Percentiles rank a stretch among this genome's conserved stretches.
Evolutionary conservation across 805 yeast species (phyloP).

Genomic region (Maudiozyma pseudohumilis): DNA sequence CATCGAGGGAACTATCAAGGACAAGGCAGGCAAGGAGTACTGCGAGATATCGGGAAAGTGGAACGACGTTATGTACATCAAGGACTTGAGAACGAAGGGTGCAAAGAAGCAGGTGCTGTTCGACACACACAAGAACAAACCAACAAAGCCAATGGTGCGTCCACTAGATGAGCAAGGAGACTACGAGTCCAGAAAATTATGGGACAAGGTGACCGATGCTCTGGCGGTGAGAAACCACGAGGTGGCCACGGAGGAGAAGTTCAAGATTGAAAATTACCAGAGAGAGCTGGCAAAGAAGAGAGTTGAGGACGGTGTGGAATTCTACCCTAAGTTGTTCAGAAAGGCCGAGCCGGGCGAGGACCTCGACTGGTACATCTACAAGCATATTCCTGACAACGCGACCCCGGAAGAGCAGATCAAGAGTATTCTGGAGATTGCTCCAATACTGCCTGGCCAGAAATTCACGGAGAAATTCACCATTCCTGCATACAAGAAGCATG

Average conservation of each 20-base stretch:
- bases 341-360: slow-evolving; percentile 34
- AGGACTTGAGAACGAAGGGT: slow-evolving; percentile 33
- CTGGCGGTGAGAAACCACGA: slow-evolving; percentile 71
- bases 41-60: slow-evolving; percentile 81
- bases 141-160: slow-evolving; percentile 59
- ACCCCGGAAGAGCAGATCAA: slow-evolving; percentile 44
- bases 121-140: slow-evolving; percentile 47
- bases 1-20: slow-evolving; percentile 63
- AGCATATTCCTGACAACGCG: slow-evolving; percentile 45
- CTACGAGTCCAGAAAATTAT: slow-evolving; percentile 70
- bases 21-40: slow-evolving; percentile 42
- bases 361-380: slow-evolving; percentile 59
- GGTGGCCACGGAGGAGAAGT: slow-evolving; percentile 82
- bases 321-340: slow-evolving; percentile 70
- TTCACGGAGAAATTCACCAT: slow-evolving; percentile 54
- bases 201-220: slow-evolving; percentile 78
- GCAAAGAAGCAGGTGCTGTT: slow-evolving; percentile 43
- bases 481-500: slow-evolving; percentile 54
- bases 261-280: slow-evolving; percentile 78
- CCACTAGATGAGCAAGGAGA: slow-evolving; percentile 72
- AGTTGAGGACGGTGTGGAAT: slow-evolving; percentile 66
- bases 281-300: slow-evolving; percentile 65
- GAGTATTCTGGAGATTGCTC: slow-evolving; percentile 56
- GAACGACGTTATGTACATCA: slow-evolving; percentile 76
- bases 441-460: slow-evolving; percentile 74